Evolutionary conservation across 805 yeast genomes (phyloP).

Genomic region (Citeromyces matritensis): DNA sequence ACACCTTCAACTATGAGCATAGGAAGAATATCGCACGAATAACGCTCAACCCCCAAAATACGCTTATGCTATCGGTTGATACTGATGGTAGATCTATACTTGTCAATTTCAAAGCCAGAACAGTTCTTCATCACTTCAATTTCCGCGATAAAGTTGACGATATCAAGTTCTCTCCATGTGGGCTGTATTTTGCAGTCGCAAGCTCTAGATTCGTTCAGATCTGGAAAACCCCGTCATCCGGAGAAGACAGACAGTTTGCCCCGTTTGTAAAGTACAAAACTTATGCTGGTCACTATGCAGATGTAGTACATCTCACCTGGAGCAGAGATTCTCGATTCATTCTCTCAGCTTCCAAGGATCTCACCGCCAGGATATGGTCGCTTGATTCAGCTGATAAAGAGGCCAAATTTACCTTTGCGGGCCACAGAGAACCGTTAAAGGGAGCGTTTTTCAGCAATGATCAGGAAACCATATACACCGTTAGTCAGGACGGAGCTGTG

Average conservation of each 20-base stretch:
- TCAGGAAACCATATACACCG: conserved; percentile 83
- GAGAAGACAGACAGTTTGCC: conserved; percentile 85
- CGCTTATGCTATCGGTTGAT: conserved; percentile 72
- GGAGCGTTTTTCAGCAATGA: conserved; percentile 77
- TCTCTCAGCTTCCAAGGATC: conserved; percentile 75
- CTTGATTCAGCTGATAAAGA: conserved; percentile 48
- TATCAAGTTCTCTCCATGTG: conserved; percentile 79
- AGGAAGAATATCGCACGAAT: conserved; percentile 67
- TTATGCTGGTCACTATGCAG: conserved; percentile 87
- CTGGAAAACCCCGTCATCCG: conserved; percentile 78
- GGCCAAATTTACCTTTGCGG: conserved; percentile 79
- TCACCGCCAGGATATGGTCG: conserved; percentile 79
- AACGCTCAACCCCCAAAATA: conserved; percentile 73
- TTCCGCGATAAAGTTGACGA: conserved; percentile 69
- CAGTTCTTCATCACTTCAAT: conserved; percentile 87
- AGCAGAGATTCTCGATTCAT: conserved; percentile 82
- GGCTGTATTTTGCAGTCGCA: conserved; percentile 76
- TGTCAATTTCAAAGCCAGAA: conserved; percentile 70
- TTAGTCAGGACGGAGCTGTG: conserved; percentile 90
- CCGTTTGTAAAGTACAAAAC: conserved; percentile 87
- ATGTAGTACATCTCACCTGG: conserved; percentile 72
- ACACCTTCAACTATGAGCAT: conserved; percentile 86
- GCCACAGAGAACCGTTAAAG: conserved; percentile 82
- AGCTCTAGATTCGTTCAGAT: conserved; percentile 73
- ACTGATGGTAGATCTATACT: conserved; percentile 87